These are phyloP conservation scores for Bonia amplexicaulis DNA, from an alignment of 176 grass and related monocot species.

Conservation along the genomic window DNA sequence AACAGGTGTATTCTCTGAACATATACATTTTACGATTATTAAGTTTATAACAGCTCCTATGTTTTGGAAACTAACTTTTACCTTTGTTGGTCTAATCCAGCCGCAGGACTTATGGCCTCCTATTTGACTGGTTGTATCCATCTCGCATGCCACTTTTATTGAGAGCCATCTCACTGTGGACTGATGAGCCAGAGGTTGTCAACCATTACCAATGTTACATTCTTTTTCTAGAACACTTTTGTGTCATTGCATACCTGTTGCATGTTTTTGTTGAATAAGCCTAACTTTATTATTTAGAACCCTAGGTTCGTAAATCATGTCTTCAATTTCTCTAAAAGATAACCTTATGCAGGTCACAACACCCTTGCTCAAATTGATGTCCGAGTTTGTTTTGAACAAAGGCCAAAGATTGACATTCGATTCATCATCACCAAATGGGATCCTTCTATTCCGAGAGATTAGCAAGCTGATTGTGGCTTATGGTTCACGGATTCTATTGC, in stretches of 20 bases:
- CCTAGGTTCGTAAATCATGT: not conserved
- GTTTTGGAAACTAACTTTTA: conserved; percentile 10
- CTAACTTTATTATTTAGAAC: conserved; percentile 15
- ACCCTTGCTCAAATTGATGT: conserved; percentile 93
- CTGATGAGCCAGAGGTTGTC: conserved; percentile 78
- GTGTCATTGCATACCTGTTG: not conserved
- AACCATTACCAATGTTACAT: conserved; percentile 25
- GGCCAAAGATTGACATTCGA: conserved; percentile 95
- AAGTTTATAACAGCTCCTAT: not conserved
- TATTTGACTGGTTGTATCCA: conserved; percentile 98
- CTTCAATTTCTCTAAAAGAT: conserved; percentile 3
- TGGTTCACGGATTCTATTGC: conserved; percentile 80
- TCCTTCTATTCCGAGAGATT: conserved; percentile 96
- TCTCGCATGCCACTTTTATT: conserved; percentile 81
- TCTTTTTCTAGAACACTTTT: not conserved
- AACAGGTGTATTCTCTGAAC: conserved; percentile 61
- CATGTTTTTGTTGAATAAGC: conserved; percentile 2
- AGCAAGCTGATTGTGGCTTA: conserved; percentile 98
- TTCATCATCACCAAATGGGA: conserved; percentile 98
- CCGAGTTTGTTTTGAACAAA: conserved; percentile 94
- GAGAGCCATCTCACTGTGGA: conserved; percentile 79
- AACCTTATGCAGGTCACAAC: conserved; percentile 76
- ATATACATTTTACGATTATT: not conserved
- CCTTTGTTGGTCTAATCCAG: conserved; percentile 47
- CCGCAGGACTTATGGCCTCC: conserved; percentile 79